phyloP scores from a whole-genome alignment of 441 rosid species.

The Brassica hybrid region DNA sequence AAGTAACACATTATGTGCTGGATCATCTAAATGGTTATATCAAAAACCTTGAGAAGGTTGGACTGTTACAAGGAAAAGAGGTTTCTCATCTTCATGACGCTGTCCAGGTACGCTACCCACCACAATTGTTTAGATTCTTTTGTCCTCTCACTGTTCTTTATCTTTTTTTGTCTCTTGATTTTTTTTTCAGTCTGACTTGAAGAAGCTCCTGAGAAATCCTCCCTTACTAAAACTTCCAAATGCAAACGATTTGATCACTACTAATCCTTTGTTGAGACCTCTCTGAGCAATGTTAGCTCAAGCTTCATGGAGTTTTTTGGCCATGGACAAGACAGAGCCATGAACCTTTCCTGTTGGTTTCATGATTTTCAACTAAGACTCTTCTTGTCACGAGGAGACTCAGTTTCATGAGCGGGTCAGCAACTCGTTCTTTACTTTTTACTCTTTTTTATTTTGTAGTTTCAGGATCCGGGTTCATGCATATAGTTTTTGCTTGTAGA shows the following conservation, averaged over 20 bases:
- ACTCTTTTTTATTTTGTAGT: neutral
- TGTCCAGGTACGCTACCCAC: slow-evolving; percentile 66
- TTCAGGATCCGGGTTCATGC: neutral
- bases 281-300: slow-evolving; percentile 55
- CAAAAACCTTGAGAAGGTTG: slow-evolving; percentile 81
- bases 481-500: slow-evolving; percentile 4
- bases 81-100: slow-evolving; percentile 88
- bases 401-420: slow-evolving; percentile 1
- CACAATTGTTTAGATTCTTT: neutral
- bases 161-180: neutral
- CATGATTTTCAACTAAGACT: neutral
- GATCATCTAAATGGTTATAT: slow-evolving; percentile 76
- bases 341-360: slow-evolving; percentile 32
- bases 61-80: slow-evolving; percentile 84
- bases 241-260: slow-evolving; percentile 54
- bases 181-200: slow-evolving; percentile 73
- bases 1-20: slow-evolving; percentile 84
- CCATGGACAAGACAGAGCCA: slow-evolving; percentile 29
- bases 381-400: neutral
- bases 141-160: neutral
- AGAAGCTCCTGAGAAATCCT: slow-evolving; percentile 87
- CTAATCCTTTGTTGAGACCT: slow-evolving; percentile 72
- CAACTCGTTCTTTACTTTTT: neutral
- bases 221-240: slow-evolving; percentile 74
- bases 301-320: slow-evolving; percentile 49